phyloP scores from a whole-genome alignment of 441 rosid genomes.

The Macaranga tanarius region DNA sequence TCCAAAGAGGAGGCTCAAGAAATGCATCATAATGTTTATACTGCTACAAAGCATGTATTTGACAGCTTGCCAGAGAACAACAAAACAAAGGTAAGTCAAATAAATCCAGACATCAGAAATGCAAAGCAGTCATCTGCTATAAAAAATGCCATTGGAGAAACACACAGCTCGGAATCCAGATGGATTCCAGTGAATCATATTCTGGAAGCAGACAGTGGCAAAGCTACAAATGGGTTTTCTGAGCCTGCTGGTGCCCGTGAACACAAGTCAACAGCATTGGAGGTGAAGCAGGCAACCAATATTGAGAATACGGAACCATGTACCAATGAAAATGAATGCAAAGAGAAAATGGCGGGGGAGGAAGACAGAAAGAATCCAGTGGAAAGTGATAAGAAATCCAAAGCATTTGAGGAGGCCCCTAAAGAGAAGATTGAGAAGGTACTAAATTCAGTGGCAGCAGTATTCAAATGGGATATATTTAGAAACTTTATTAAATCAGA shows the following conservation, averaged over 20 bases:
- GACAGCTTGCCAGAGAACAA: constrained; percentile 18
- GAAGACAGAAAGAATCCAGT: constrained; percentile 22
- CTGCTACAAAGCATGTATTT: constrained; percentile 22
- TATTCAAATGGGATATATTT: constrained; percentile 15
- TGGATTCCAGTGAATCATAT: constrained; percentile 19
- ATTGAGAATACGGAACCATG: constrained; percentile 24
- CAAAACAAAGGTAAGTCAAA: constrained; percentile 23
- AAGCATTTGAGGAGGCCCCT: constrained; percentile 9
- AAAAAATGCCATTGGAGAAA: constrained; percentile 26
- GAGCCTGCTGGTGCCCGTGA: constrained; percentile 12
- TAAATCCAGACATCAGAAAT: constrained; percentile 25
- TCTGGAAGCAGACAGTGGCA: constrained; percentile 26
- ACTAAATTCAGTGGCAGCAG: constrained; percentile 11
- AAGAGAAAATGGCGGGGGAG: constrained; percentile 25
- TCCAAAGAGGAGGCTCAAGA: constrained; percentile 28
- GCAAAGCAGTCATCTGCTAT: constrained; percentile 21
- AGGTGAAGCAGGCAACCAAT: constrained; percentile 27
- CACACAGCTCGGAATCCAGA: neutral
- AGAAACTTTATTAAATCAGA: constrained; percentile 21
- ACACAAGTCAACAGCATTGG: neutral
- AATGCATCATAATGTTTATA: constrained; percentile 24
- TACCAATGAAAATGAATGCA: constrained; percentile 25
- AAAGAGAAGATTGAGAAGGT: constrained; percentile 4
- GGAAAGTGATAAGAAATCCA: constrained; percentile 17
- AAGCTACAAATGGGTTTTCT: constrained; percentile 23